Evolutionary conservation across 2,329 filamentous ascomycete genomes (phyloP).

Genomic region (Ophiostoma ulmi): DNA sequence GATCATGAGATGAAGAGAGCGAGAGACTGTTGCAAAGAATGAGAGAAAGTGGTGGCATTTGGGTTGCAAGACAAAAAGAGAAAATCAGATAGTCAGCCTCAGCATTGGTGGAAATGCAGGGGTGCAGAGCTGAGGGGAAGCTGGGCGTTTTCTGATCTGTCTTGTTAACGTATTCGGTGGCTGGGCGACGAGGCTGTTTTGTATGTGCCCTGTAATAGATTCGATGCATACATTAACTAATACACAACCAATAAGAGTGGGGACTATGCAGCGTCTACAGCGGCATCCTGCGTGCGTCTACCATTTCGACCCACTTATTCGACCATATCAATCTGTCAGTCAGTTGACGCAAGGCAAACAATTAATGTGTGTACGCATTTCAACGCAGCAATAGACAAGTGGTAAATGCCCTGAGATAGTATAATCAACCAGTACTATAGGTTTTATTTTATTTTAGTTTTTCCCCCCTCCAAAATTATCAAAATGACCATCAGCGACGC

Average conservation of each 20-base stretch:
- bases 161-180: neutral
- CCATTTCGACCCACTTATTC: neutral
- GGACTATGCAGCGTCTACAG: neutral
- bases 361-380: no score
- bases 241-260: neutral
- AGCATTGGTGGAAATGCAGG: neutral
- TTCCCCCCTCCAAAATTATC: no score
- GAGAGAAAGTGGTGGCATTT: neutral
- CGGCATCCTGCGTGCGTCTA: neutral
- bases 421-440: no score
- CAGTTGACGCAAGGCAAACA: no score
- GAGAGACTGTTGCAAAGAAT: neutral
- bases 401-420: no score
- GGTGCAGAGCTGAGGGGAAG: neutral
- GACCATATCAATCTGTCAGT: no score
- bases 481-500: no score
- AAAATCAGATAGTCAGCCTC: neutral
- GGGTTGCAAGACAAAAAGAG: neutral
- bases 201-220: neutral
- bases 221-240: no score
- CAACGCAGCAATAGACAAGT: no score
- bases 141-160: neutral
- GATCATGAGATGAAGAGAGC: neutral
- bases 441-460: no score
- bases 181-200: neutral